Base-by-base conservation (phyloP, 306 rosid species). In the Abrus precatorius region DNA sequence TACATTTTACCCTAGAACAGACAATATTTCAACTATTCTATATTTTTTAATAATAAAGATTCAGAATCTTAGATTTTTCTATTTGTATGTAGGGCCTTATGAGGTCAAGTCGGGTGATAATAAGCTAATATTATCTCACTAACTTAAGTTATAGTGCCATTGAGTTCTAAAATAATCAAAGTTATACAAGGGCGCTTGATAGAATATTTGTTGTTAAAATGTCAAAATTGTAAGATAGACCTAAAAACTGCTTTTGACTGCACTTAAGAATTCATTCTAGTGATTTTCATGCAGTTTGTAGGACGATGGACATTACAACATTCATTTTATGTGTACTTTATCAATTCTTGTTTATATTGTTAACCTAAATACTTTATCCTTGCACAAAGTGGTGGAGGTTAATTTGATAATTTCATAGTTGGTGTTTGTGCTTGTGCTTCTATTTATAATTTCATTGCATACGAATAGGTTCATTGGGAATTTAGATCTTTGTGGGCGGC, bases 401-500 rank as follows among this genome's bases (percentile, higher is more conserved):
- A 20, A 20, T 20, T 20, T 20, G 20, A 20, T 57, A 40, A 43
- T 63, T 81, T 41, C 49, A 36, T 48, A 48, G 32, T 64, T 6
- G 34, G 32, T 36, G 20, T 38, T 11, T 47, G 29, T 62, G 9
- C 67, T 6, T 38, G 9, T 49, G 5, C 60, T 41, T 45, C 7
- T 60, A 44, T 49, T 73, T 9, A 79, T 9, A 32, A 7, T 20
- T 65, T 64, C 49, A 32, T 49, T 84, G 20, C 40, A 57, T 79
- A 12, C 63, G 67, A 44, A 36, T 75, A 96, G 99, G 89, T 96
- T 93, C 79, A 72, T 74, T 41, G 99, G 98, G 2, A 96, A 96
- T 80, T 84, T 86, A 38, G 97, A 86, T 84, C 99, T 96, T 80
- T 96, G 99, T 75, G 98, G 99, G 52, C 90, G 93, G 63, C 99